phyloP scores from a whole-genome alignment of 768 basidiomycete genomes.

The Russula compacta region DNA sequence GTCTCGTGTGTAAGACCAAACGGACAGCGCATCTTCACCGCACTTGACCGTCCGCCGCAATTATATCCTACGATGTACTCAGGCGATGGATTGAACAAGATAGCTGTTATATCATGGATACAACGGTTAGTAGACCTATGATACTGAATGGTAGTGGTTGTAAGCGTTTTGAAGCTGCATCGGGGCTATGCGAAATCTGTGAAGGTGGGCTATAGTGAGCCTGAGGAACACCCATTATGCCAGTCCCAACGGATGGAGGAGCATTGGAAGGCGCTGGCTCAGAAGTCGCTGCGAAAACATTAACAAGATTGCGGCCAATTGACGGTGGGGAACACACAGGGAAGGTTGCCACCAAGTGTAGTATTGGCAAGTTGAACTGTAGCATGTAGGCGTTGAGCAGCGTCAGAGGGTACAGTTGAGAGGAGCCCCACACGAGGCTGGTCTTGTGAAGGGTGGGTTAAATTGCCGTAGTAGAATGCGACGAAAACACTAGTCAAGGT shows the following conservation, averaged over 20 bases:
- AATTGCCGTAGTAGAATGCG: conserved; percentile 64
- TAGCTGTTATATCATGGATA: conserved; percentile 1
- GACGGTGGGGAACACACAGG: conserved; percentile 20
- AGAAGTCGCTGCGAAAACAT: conserved; percentile 29
- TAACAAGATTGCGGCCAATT: neutral
- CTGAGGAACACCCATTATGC: conserved; percentile 20
- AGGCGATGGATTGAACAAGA: neutral
- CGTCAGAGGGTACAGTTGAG: conserved; percentile 58
- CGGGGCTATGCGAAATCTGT: neutral
- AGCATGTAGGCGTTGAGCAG: conserved; percentile 30
- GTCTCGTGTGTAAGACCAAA: no score
- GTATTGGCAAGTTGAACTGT: conserved; percentile 28
- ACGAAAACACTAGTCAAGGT: conserved; percentile 42
- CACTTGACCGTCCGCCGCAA: neutral
- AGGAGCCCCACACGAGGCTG: conserved; percentile 61
- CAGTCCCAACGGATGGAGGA: conserved; percentile 17
- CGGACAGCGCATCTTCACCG: neutral
- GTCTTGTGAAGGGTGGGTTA: conserved; percentile 57
- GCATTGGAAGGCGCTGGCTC: conserved; percentile 35
- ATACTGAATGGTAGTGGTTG: neutral
- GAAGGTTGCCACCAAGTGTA: conserved; percentile 26
- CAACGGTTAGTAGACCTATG: conserved; percentile 4
- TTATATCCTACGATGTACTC: neutral
- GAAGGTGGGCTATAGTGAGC: conserved; percentile 2
- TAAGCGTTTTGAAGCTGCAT: neutral